A percentile compares a stretch with the other conserved stretches of the same genome.
phyloP scores from a whole-genome alignment of 345 rosid genomes.

The Gossypium herbaceum region DNA sequence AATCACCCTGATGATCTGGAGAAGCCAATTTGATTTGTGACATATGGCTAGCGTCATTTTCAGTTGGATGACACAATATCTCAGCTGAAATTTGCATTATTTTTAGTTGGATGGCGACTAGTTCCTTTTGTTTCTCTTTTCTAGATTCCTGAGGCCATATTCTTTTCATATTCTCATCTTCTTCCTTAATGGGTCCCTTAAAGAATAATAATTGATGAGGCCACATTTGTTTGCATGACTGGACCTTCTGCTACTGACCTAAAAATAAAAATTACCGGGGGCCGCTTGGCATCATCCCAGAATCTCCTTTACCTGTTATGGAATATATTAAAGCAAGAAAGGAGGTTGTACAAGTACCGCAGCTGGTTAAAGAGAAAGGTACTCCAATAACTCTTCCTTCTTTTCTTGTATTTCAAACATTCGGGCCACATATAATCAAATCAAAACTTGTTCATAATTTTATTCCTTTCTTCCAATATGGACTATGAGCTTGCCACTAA shows the following conservation, averaged over 20 bases:
- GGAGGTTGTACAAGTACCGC: constrained; percentile 47
- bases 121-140: constrained; percentile 43
- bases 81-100: constrained; percentile 13
- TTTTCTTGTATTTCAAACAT: constrained; percentile 79
- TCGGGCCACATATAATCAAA: constrained; percentile 51
- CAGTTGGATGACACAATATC: constrained; percentile 13
- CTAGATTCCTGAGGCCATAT: constrained; percentile 47
- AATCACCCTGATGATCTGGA: neutral
- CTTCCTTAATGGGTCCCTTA: constrained; percentile 50
- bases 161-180: constrained; percentile 33
- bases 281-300: constrained; percentile 58
- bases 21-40: constrained; percentile 25
- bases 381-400: constrained; percentile 40
- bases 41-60: constrained; percentile 39
- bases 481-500: constrained; percentile 28
- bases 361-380: constrained; percentile 61
- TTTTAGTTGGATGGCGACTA: constrained; percentile 37
- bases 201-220: constrained; percentile 57
- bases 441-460: constrained; percentile 29
- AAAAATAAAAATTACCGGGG: constrained; percentile 20
- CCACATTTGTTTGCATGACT: constrained; percentile 55
- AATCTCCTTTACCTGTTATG: constrained; percentile 60
- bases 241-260: constrained; percentile 47
- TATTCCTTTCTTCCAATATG: constrained; percentile 34
- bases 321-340: constrained; percentile 51